Base-by-base conservation (phyloP, 768 basidiomycete species). In the Mycena maculata region DNA sequence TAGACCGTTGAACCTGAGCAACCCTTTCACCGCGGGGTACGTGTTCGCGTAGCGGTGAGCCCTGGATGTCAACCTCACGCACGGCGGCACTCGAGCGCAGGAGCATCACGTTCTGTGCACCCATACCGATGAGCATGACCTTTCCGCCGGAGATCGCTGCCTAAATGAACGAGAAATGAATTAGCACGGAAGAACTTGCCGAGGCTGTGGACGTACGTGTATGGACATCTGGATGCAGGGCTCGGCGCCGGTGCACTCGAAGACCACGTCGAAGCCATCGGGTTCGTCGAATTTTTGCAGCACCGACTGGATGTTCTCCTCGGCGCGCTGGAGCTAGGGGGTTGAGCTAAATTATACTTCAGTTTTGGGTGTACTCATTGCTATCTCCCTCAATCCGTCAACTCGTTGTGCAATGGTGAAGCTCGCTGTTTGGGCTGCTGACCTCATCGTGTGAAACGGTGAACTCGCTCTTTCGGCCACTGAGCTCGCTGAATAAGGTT, bases 41-140 rank as follows among this genome's bases (percentile, higher is more conserved):
- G 94, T 96, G 81, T 95, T 90, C 65, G 91, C 91, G 74, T 96
- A 96, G 33, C 94, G 87, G 86, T 39, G 92, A 93, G 70, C 96
- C 96, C 67, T 90, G 88, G 73, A 98, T 89, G 78, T 98, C 95
- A 65, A 98, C 94, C 80, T 98, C 96, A 56, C 96, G 90, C 62
- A 90, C 78, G 18, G 94, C 91, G 41, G 95, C 93, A 28, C 87
- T 85, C 45, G 92, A 91, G 63, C 96, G 85, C n/a, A 96, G 97
- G 59, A 98, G 84, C 69, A 86, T 83, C 62, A 91, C 87, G 72
- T 90, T 92, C 64, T 90, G 87, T 18, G 94, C 88, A 71, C 97
- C 97, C 97, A 99, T 99, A 23, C 97, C 97, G 70, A 99, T 89
- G 73, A 95, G 92, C 85, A 95, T 90, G 61, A 98, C 94, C 76